A percentile compares a stretch with the other conserved stretches of the same genome.
Evolutionary conservation across 2,329 filamentous ascomycete genomes (phyloP).

Genomic region (Apiospora koreana): DNA sequence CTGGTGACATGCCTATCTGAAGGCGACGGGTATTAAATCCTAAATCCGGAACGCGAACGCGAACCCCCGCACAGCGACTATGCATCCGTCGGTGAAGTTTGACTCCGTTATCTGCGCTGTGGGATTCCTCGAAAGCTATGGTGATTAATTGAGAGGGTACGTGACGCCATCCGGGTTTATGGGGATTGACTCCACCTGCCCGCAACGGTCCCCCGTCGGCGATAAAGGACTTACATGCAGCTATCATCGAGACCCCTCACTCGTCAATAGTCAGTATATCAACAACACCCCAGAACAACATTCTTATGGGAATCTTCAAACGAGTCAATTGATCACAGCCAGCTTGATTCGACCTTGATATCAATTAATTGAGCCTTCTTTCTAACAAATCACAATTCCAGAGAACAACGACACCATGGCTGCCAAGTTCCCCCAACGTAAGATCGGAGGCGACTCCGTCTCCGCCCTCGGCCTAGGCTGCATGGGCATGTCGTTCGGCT

Average conservation of each 20-base stretch:
- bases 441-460: slow-evolving; percentile 41
- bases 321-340: not conserved
- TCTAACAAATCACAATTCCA: too few relatives aligned
- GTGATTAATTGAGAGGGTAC: not conserved
- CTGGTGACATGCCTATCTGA: not conserved
- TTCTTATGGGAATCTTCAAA: too few relatives aligned
- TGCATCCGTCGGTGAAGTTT: too few relatives aligned
- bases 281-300: not conserved
- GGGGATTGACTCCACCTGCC: not conserved
- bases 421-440: slow-evolving; percentile 37
- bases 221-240: not conserved
- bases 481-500: slow-evolving; percentile 43
- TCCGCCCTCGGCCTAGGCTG: slow-evolving; percentile 47
- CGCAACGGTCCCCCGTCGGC: not conserved
- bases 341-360: not conserved
- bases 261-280: not conserved
- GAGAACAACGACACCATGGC: slow-evolving; percentile 19
- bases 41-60: not conserved
- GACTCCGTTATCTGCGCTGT: too few relatives aligned
- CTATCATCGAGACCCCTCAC: not conserved
- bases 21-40: not conserved
- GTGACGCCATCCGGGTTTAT: slow-evolving; percentile 2
- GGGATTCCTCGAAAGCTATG: not conserved
- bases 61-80: too few relatives aligned
- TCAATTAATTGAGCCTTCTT: not conserved